phyloP scores from a whole-genome alignment of 495 filamentous ascomycete genomes.

The Hypomontagnella submonticulosa region DNA sequence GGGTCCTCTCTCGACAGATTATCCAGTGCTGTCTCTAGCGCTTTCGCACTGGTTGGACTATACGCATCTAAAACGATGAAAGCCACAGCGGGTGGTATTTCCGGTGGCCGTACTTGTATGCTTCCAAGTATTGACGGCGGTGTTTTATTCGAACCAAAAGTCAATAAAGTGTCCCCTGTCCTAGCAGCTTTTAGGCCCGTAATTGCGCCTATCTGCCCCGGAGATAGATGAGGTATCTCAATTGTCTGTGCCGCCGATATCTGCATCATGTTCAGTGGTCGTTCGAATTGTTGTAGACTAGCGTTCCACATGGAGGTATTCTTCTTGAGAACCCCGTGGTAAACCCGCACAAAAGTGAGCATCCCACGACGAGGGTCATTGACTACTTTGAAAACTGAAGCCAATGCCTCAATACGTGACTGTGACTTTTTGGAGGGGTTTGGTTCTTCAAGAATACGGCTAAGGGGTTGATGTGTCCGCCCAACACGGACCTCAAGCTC shows the following conservation, averaged over 20 bases:
- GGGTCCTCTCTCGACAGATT: conserved; percentile 92
- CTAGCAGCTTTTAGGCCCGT: conserved; percentile 87
- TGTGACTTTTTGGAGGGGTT: conserved; percentile 62
- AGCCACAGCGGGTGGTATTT: conserved; percentile 93
- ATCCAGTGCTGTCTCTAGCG: conserved; percentile 76
- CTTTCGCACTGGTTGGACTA: conserved; percentile 79
- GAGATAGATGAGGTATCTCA: conserved; percentile 79
- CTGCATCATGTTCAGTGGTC: conserved; percentile 81
- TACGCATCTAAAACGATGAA: conserved; percentile 92
- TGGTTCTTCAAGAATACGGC: conserved; percentile 58
- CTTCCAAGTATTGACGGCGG: conserved; percentile 73
- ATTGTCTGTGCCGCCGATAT: conserved; percentile 93
- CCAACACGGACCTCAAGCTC: conserved; percentile 81
- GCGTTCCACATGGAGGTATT: conserved; percentile 87
- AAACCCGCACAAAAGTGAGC: conserved; percentile 91
- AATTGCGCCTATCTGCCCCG: conserved; percentile 97
- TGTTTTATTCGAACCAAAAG: conserved; percentile 65
- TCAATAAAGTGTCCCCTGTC: conserved; percentile 91
- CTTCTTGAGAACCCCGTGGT: conserved; percentile 81
- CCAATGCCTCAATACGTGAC: conserved; percentile 73
- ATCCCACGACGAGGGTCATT: conserved; percentile 86
- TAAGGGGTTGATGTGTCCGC: conserved; percentile 60
- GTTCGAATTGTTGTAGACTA: conserved; percentile 82
- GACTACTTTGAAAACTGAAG: conserved; percentile 96
- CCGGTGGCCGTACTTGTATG: conserved; percentile 87